Percentiles rank a stretch among this genome's conserved stretches.
These are phyloP conservation scores for Chaetoceros tenuissimus DNA, from an alignment of 108 stramenopile genomes.

Conservation along the genomic window DNA sequence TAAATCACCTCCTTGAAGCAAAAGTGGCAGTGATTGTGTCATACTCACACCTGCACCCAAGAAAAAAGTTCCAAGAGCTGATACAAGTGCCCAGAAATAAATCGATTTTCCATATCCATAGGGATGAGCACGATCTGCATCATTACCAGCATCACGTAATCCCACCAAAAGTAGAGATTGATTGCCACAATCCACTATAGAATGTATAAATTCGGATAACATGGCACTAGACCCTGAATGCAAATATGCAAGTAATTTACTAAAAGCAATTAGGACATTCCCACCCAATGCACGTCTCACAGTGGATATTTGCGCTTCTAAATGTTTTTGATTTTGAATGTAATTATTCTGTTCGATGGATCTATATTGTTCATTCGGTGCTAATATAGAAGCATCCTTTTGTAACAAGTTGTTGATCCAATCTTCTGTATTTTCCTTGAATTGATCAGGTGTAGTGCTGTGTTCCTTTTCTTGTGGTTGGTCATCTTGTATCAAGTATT, in stretches of 20 bases:
- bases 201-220: conserved; percentile 92
- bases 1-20: conserved; percentile 56
- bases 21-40: conserved; percentile 66
- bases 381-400: too few relatives aligned
- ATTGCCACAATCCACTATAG: conserved; percentile 91
- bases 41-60: conserved; percentile 89
- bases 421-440: too few relatives aligned
- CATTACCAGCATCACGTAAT: conserved; percentile 55
- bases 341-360: conserved; percentile 2
- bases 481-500: too few relatives aligned
- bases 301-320: conserved; percentile 40
- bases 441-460: too few relatives aligned
- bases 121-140: conserved; percentile 81
- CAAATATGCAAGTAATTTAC: conserved; percentile 86
- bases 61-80: conserved; percentile 93
- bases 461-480: too few relatives aligned
- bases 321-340: conserved; percentile 14
- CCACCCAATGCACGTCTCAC: conserved; percentile 81
- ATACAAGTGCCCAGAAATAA: conserved; percentile 92
- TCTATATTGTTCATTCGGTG: conserved; percentile 4
- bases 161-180: conserved; percentile 87
- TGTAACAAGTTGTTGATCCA: too few relatives aligned
- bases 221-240: conserved; percentile 86
- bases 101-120: conserved; percentile 86
- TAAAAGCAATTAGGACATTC: conserved; percentile 80